Evolutionary conservation across 2,329 filamentous ascomycete genomes (phyloP).

Genomic region (Verticillium klebahnii): DNA sequence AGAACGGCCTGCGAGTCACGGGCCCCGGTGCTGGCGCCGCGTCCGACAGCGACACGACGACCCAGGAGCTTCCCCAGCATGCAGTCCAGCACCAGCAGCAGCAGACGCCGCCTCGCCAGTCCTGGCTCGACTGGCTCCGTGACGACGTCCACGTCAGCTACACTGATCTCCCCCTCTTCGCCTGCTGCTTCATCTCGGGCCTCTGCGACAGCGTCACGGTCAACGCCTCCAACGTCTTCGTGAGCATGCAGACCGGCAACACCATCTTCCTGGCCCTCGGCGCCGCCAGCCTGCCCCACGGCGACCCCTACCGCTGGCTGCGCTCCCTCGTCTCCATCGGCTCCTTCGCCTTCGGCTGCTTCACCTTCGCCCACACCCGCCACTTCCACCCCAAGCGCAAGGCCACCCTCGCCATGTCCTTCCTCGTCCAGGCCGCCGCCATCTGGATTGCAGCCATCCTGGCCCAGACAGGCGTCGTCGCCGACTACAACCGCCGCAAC

Average conservation of each 20-base stretch:
- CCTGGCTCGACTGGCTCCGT: conserved; percentile 9
- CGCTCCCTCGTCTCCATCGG: conserved; percentile 48
- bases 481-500: conserved; percentile 29
- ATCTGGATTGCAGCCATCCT: conserved; percentile 49
- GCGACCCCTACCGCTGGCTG: conserved; percentile 47
- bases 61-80: not conserved
- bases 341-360: conserved; percentile 49
- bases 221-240: conserved; percentile 32
- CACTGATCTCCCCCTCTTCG: conserved; percentile 32
- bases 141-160: conserved; percentile 12
- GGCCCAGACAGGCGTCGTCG: conserved; percentile 39
- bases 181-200: conserved; percentile 32
- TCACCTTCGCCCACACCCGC: conserved; percentile 34
- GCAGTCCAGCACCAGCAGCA: not conserved
- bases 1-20: conserved; percentile 7
- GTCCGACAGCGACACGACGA: conserved; percentile 7
- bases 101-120: conserved; percentile 1
- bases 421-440: conserved; percentile 45
- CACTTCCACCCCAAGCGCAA: conserved; percentile 30
- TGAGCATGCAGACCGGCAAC: conserved; percentile 47
- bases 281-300: conserved; percentile 44
- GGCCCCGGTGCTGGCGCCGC: conserved; percentile 1
- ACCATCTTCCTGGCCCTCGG: conserved; percentile 60
- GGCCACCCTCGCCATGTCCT: conserved; percentile 40
- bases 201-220: conserved; percentile 35